These are phyloP conservation scores for Aspergillus sp. DNA, from an alignment of 2,329 filamentous ascomycete genomes.

Conservation along the genomic window DNA sequence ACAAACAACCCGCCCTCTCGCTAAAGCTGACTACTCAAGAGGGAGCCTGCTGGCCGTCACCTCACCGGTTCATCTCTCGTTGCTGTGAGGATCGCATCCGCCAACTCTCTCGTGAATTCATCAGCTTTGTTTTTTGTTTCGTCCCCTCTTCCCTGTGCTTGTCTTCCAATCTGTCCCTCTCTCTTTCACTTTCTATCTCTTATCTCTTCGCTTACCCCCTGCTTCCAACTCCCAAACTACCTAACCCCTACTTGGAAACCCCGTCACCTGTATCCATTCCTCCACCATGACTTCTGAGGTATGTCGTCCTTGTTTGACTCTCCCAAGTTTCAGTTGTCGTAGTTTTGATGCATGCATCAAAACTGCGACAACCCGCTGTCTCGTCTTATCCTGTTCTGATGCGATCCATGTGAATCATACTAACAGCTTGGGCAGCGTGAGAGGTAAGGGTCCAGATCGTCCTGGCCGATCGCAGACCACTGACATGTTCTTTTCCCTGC, in stretches of 20 bases:
- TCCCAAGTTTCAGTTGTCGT: slow-evolving; percentile 31
- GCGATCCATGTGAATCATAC: slow-evolving; percentile 18
- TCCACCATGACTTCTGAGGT: slow-evolving; percentile 64
- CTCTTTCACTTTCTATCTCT: slow-evolving; percentile 6
- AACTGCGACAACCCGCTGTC: slow-evolving; percentile 7
- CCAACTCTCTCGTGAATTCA: slow-evolving; percentile 17
- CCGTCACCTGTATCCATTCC: slow-evolving; percentile 45
- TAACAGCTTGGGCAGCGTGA: slow-evolving; percentile 58
- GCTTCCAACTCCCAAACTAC: slow-evolving; percentile 20
- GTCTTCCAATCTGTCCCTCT: slow-evolving; percentile 12
- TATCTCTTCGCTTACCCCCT: slow-evolving; percentile 11
- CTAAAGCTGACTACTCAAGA: slow-evolving; percentile 20
- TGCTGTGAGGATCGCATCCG: slow-evolving; percentile 24
- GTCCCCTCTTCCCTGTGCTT: slow-evolving; percentile 10
- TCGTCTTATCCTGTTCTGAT: neutral
- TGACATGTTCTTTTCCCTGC: slow-evolving; percentile 33
- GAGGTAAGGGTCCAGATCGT: slow-evolving; percentile 55
- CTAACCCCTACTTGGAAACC: slow-evolving; percentile 19
- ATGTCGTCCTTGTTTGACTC: slow-evolving; percentile 43
- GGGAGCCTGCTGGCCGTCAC: slow-evolving; percentile 16
- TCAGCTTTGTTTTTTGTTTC: slow-evolving; percentile 12
- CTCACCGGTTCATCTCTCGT: slow-evolving; percentile 27
- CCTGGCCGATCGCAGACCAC: slow-evolving; percentile 21
- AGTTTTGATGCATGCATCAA: slow-evolving; percentile 5
- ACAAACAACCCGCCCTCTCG: slow-evolving; percentile 25